phyloP scores from a whole-genome alignment of 192 early-diverging fungal genomes.

The Dimargaris cristalligena region DNA sequence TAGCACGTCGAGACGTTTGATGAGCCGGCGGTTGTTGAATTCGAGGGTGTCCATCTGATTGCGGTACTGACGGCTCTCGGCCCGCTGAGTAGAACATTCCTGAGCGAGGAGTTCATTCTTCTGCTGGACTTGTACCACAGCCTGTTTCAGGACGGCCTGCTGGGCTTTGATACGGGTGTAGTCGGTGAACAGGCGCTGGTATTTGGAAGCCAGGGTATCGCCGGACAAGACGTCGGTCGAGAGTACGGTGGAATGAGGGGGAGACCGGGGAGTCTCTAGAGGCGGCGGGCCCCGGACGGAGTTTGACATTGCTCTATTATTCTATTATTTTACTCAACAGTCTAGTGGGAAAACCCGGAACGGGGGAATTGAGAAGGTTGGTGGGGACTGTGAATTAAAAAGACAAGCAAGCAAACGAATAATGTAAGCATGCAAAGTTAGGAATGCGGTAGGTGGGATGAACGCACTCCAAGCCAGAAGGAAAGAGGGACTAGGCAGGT shows the following conservation, averaged over 20 bases:
- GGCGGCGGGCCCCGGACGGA: background rate
- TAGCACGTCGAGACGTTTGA: conserved; percentile 2
- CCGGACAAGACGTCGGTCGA: background rate
- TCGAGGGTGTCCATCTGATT: background rate
- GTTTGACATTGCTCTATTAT: too few relatives aligned
- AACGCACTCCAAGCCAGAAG: too few relatives aligned
- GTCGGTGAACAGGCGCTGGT: conserved; percentile 9
- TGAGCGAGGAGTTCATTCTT: background rate
- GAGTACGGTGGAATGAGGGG: background rate
- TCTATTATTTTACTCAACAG: too few relatives aligned
- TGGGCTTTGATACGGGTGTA: conserved; percentile 10
- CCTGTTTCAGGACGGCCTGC: conserved; percentile 8
- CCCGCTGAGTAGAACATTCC: background rate
- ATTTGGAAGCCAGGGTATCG: conserved; percentile 7
- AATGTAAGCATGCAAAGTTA: too few relatives aligned
- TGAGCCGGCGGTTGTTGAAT: conserved; percentile 10
- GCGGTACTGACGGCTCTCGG: too few relatives aligned
- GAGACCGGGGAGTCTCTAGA: background rate
- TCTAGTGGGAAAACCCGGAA: too few relatives aligned
- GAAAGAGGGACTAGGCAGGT: too few relatives aligned
- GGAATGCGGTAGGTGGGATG: too few relatives aligned
- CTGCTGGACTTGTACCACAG: background rate
- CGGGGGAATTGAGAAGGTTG: too few relatives aligned
- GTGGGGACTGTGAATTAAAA: too few relatives aligned
- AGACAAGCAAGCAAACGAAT: too few relatives aligned